A percentile compares a stretch with the other conserved stretches of the same genome.
Conservation (phyloP, 2,329 filamentous ascomycete species). For the Paecilomyces sp. region DNA sequence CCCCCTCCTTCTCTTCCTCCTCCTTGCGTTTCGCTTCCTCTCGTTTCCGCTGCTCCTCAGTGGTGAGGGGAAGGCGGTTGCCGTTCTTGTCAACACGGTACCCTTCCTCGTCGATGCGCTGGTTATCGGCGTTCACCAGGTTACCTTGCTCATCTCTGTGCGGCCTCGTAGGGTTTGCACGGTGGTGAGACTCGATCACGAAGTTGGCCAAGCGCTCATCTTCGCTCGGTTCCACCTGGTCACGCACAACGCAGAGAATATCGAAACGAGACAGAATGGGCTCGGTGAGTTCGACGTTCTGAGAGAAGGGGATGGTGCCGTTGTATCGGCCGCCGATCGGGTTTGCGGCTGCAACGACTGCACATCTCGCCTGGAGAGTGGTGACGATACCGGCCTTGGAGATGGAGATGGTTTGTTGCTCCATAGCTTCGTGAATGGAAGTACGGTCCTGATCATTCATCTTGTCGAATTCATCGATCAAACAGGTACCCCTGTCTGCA, state of each 20-base stretch:
- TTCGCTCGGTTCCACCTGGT: slow-evolving; percentile 85
- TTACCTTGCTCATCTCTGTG: slow-evolving; percentile 37
- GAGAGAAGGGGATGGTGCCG: slow-evolving; percentile 86
- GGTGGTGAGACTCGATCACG: slow-evolving; percentile 87
- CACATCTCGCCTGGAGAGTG: slow-evolving; percentile 89
- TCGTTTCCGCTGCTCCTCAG: slow-evolving; percentile 39
- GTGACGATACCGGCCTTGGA: slow-evolving; percentile 98
- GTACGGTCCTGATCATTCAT: slow-evolving; percentile 99
- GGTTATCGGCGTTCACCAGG: slow-evolving; percentile 36
- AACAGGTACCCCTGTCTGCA: slow-evolving; percentile 86
- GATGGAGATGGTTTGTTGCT: slow-evolving; percentile 98
- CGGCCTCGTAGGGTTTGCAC: slow-evolving; percentile 67
- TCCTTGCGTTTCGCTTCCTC: slow-evolving; percentile 34
- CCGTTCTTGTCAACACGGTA: slow-evolving; percentile 41
- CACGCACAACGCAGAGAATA: slow-evolving; percentile 89
- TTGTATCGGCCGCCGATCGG: slow-evolving; percentile 96
- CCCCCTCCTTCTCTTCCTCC: slow-evolving; percentile 52
- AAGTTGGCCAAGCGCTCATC: slow-evolving; percentile 92
- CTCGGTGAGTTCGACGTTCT: slow-evolving; percentile 95
- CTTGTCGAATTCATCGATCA: slow-evolving; percentile 99
- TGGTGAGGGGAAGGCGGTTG: slow-evolving; percentile 25
- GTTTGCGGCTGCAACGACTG: slow-evolving; percentile 94
- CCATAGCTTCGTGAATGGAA: slow-evolving; percentile 99
- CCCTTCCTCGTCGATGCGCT: slow-evolving; percentile 57
- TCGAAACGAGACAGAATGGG: slow-evolving; percentile 98